Evolutionary conservation across 2,329 filamentous ascomycete genomes (phyloP).

Genomic region (Sarocladium oryzae): DNA sequence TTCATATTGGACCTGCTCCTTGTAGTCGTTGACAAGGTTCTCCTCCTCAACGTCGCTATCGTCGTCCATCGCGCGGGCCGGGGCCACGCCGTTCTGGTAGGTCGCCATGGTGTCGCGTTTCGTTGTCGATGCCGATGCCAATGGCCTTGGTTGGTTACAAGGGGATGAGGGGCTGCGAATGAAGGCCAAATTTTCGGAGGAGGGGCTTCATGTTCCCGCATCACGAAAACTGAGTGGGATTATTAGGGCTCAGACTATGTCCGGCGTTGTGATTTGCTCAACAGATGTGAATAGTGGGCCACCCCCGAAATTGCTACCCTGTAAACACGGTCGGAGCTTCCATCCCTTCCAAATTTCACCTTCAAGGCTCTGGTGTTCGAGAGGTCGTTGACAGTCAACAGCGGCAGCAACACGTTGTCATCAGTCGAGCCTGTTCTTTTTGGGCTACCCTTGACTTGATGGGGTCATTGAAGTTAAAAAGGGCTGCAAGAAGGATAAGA

Average conservation of each 20-base stretch:
- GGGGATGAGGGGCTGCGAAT: slow-evolving; percentile 20
- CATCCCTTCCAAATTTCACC: no score
- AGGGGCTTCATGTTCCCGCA: slow-evolving; percentile 9
- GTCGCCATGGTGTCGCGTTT: slow-evolving; percentile 44
- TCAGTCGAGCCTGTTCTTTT: no score
- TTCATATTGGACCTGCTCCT: slow-evolving; percentile 91
- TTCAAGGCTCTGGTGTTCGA: no score
- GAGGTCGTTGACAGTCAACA: no score
- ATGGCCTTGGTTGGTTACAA: slow-evolving; percentile 4
- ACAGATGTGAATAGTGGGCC: neutral
- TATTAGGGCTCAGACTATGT: slow-evolving; percentile 1
- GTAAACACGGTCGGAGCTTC: no score
- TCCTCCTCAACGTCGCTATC: slow-evolving; percentile 97
- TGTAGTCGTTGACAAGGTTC: slow-evolving; percentile 90
- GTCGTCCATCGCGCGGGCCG: slow-evolving; percentile 58
- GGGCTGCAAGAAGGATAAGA: no score
- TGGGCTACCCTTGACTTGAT: no score
- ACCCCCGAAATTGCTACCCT: neutral
- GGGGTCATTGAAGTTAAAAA: no score
- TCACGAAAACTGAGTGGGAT: slow-evolving; percentile 7
- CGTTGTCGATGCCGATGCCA: slow-evolving; percentile 21
- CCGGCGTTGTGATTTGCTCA: neutral
- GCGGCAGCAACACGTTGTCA: no score
- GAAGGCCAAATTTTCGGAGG: slow-evolving; percentile 28
- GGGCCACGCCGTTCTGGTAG: slow-evolving; percentile 55